These are phyloP conservation scores for Corylus americana DNA, from an alignment of 306 rosid genomes.

Conservation along the genomic window DNA sequence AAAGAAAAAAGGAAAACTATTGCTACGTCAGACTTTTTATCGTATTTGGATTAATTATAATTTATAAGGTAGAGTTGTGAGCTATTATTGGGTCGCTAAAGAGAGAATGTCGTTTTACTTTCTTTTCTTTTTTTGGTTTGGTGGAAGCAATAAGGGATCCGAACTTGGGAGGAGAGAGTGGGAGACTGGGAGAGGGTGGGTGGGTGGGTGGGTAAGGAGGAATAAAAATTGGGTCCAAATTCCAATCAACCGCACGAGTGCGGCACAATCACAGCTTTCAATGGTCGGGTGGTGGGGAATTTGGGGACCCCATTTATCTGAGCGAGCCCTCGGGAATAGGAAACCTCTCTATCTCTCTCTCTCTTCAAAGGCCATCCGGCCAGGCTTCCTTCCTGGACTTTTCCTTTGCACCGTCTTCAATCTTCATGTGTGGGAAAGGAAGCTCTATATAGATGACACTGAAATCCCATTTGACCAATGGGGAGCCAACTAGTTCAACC, in stretches of 20 bases:
- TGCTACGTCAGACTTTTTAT: neutral
- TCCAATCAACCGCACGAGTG: slow-evolving; percentile 47
- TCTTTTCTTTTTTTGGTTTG: neutral
- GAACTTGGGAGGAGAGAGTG: too few species aligned
- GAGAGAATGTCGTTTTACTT: neutral
- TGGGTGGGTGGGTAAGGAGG: too few species aligned
- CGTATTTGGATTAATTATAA: neutral
- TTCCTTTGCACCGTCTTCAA: neutral
- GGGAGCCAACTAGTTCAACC: too few species aligned
- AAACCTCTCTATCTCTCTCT: neutral
- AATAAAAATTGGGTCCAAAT: neutral
- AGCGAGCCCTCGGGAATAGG: neutral
- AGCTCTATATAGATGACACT: too few species aligned
- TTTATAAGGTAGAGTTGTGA: neutral
- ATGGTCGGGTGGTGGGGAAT: slow-evolving; percentile 40
- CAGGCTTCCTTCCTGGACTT: neutral
- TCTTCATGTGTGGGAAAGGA: too few species aligned
- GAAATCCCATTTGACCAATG: too few species aligned
- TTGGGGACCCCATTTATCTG: slow-evolving; percentile 29
- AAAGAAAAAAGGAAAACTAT: neutral
- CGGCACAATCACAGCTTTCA: slow-evolving; percentile 50
- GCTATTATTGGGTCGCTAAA: neutral
- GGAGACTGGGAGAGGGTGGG: neutral
- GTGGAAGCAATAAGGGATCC: neutral
- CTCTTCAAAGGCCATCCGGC: neutral